phyloP scores from a whole-genome alignment of 257 asterid genomes.

The Petunia secreta region DNA sequence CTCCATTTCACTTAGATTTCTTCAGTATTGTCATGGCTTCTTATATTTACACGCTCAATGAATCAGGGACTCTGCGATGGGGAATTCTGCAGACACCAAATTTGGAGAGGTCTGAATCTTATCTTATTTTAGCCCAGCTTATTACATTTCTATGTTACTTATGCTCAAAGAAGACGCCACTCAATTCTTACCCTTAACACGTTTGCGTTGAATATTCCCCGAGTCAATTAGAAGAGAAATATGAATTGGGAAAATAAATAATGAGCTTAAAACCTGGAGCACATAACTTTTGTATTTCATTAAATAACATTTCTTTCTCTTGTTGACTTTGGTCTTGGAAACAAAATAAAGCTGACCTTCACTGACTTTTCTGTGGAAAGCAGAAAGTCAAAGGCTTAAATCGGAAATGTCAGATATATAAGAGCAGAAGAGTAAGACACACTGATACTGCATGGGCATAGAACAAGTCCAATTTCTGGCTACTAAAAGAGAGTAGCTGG shows the following conservation, averaged over 20 bases:
- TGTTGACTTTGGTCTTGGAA: background rate
- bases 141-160: background rate
- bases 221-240: slow-evolving; percentile 3
- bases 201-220: background rate
- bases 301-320: slow-evolving; percentile 1
- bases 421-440: background rate
- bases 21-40: slow-evolving; percentile 24
- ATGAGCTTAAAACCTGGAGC: background rate
- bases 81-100: slow-evolving; percentile 69
- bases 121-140: slow-evolving; percentile 27
- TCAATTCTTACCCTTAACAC: background rate
- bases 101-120: slow-evolving; percentile 83
- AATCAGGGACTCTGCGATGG: slow-evolving; percentile 55
- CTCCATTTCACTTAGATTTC: slow-evolving; percentile 28
- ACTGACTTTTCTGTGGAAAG: background rate
- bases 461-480: background rate
- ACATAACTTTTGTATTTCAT: background rate
- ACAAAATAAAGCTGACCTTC: slow-evolving; percentile 6
- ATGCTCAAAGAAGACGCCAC: background rate
- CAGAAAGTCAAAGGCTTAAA: background rate
- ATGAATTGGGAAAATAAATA: background rate
- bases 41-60: slow-evolving; percentile 37
- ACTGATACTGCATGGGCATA: background rate
- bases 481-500: background rate
- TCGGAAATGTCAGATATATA: background rate